These are phyloP conservation scores for Fragilaria crotonensis DNA, from an alignment of 108 stramenopile species.

Conservation along the genomic window DNA sequence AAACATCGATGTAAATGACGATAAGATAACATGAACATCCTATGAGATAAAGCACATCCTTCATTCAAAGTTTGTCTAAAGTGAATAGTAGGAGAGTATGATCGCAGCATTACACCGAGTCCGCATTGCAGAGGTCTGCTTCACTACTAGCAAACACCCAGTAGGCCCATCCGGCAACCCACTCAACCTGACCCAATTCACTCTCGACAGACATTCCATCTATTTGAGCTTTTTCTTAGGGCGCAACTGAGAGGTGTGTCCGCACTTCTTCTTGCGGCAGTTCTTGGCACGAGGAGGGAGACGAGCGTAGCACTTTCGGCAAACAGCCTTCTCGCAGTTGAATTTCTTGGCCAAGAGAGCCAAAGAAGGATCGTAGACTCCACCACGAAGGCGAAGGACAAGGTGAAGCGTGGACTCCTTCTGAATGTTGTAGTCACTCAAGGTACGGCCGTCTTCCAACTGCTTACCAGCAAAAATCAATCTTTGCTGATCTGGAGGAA, in stretches of 20 bases:
- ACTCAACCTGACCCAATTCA: too few species aligned
- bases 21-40: too few species aligned
- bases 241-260: slow-evolving; percentile 98
- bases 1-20: too few species aligned
- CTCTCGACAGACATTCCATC: slow-evolving; percentile 8
- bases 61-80: not conserved
- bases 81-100: not conserved
- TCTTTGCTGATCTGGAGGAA: slow-evolving; percentile 97
- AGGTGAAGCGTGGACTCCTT: slow-evolving; percentile 95
- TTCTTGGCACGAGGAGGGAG: slow-evolving; percentile 99
- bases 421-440: slow-evolving; percentile 99
- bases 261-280: slow-evolving; percentile 99
- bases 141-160: not conserved
- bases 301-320: slow-evolving; percentile 99
- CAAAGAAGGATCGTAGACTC: slow-evolving; percentile 96
- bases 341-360: slow-evolving; percentile 96
- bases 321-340: slow-evolving; percentile 99
- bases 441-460: slow-evolving; percentile 98
- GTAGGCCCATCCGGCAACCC: not conserved
- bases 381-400: slow-evolving; percentile 90
- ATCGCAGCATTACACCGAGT: not conserved
- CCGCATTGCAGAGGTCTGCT: not conserved
- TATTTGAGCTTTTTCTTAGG: slow-evolving; percentile 99
- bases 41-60: not conserved
- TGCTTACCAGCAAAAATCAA: slow-evolving; percentile 99